phyloP scores from a whole-genome alignment of 176 grass and related monocot species.

The Musa acuminata region DNA sequence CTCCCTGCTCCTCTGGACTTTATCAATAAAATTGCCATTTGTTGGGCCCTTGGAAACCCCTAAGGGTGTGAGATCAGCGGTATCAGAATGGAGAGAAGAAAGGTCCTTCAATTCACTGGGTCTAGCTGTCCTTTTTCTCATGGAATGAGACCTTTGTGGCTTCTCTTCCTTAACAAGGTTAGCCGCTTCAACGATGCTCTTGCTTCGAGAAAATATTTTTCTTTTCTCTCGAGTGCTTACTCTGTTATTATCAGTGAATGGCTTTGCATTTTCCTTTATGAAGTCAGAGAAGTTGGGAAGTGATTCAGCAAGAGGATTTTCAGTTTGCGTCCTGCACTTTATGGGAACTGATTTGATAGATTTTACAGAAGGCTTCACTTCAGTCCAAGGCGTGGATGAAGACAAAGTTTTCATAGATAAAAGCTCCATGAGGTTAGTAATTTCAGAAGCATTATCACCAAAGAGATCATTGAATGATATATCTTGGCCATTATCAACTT shows the following conservation, averaged over 20 bases:
- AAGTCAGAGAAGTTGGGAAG: constrained; percentile 82
- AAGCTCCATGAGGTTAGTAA: constrained; percentile 62
- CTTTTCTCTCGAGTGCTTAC: constrained; percentile 36
- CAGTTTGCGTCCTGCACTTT: constrained; percentile 41
- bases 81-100: constrained; percentile 48
- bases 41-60: constrained; percentile 32
- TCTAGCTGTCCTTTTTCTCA: constrained; percentile 51
- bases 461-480: constrained; percentile 44
- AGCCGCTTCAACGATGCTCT: constrained; percentile 66
- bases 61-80: constrained; percentile 31
- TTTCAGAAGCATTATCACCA: constrained; percentile 69
- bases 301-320: constrained; percentile 75
- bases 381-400: constrained; percentile 39
- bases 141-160: constrained; percentile 59
- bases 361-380: constrained; percentile 47
- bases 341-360: constrained; percentile 37
- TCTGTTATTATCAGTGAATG: constrained; percentile 48
- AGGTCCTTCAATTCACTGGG: constrained; percentile 61
- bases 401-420: constrained; percentile 46
- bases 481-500: constrained; percentile 19
- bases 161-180: constrained; percentile 64
- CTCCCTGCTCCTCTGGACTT: constrained; percentile 27
- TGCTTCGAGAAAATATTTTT: constrained; percentile 62
- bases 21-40: constrained; percentile 28
- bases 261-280: constrained; percentile 92